Evolutionary conservation across 805 yeast genomes (phyloP).

Genomic region (Wickerhamiella nectarea): DNA sequence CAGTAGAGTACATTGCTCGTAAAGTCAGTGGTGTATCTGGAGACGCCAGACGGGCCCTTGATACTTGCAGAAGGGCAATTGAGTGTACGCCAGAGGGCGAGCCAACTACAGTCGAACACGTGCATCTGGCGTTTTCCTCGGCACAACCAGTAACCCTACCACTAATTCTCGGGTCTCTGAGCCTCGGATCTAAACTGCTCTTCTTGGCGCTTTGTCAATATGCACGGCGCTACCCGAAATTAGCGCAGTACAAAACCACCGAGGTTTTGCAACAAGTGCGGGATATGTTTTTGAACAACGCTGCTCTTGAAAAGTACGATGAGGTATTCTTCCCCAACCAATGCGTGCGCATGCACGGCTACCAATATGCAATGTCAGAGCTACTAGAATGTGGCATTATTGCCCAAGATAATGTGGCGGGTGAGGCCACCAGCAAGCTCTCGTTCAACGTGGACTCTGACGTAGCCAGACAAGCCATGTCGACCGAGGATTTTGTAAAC

Average conservation of each 20-base stretch:
- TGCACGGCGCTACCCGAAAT: slow-evolving; percentile 47
- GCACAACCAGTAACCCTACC: slow-evolving; percentile 63
- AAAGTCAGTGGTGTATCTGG: slow-evolving; percentile 95
- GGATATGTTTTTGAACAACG: slow-evolving; percentile 31
- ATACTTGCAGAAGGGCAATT: slow-evolving; percentile 76
- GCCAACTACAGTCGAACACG: slow-evolving; percentile 25
- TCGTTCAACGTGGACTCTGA: slow-evolving; percentile 58
- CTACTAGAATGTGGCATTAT: slow-evolving; percentile 69
- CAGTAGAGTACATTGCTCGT: slow-evolving; percentile 82
- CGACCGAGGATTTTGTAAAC: background rate
- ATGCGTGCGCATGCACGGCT: slow-evolving; percentile 37
- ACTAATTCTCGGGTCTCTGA: slow-evolving; percentile 40
- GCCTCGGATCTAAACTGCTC: slow-evolving; percentile 59
- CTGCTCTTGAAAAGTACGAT: slow-evolving; percentile 14
- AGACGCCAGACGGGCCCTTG: slow-evolving; percentile 87
- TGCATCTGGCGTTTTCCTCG: slow-evolving; percentile 11
- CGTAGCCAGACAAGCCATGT: background rate
- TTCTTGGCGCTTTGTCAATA: slow-evolving; percentile 54
- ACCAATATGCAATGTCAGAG: slow-evolving; percentile 49
- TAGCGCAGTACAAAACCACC: slow-evolving; percentile 56
- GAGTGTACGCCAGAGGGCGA: slow-evolving; percentile 34
- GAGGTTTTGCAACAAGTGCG: slow-evolving; percentile 68
- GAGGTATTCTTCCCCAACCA: background rate
- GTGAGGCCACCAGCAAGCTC: slow-evolving; percentile 53
- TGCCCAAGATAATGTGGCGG: slow-evolving; percentile 48